These are phyloP conservation scores for Lipomyces lipofer DNA, from an alignment of 805 yeast species.

Conservation along the genomic window DNA sequence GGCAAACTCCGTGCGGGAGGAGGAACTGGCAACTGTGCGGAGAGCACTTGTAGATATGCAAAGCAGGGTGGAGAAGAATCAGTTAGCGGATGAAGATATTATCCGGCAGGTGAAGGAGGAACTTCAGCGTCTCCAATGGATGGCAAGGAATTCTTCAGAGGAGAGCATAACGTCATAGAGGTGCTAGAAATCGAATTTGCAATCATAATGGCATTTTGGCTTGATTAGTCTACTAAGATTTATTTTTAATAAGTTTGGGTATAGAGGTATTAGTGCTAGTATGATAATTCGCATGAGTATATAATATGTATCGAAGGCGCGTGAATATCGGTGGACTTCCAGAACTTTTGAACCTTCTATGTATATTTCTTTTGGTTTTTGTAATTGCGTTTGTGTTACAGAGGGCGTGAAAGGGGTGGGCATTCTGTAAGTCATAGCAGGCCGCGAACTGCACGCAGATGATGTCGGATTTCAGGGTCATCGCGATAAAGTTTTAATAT, in stretches of 20 bases:
- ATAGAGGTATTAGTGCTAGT: neutral
- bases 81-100: slow-evolving; percentile 8
- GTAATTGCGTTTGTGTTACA: no score
- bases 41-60: slow-evolving; percentile 6
- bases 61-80: slow-evolving; percentile 2
- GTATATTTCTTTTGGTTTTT: no score
- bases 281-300: neutral
- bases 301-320: neutral
- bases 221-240: neutral
- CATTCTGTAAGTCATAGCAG: no score
- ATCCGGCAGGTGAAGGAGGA: slow-evolving; percentile 9
- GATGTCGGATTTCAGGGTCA: no score
- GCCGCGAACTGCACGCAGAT: no score
- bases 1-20: neutral
- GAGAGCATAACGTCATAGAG: neutral
- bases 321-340: no score
- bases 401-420: no score
- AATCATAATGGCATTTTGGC: neutral
- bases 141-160: slow-evolving; percentile 11
- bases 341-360: no score
- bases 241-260: neutral
- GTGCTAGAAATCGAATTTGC: neutral
- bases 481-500: no score
- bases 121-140: slow-evolving; percentile 17
- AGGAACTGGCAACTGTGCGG: slow-evolving; percentile 9